A percentile compares a stretch with the other conserved stretches of the same genome.
These are phyloP conservation scores for Coemansia sp. DNA, from an alignment of 192 early-diverging fungal species.

Conservation along the genomic window DNA sequence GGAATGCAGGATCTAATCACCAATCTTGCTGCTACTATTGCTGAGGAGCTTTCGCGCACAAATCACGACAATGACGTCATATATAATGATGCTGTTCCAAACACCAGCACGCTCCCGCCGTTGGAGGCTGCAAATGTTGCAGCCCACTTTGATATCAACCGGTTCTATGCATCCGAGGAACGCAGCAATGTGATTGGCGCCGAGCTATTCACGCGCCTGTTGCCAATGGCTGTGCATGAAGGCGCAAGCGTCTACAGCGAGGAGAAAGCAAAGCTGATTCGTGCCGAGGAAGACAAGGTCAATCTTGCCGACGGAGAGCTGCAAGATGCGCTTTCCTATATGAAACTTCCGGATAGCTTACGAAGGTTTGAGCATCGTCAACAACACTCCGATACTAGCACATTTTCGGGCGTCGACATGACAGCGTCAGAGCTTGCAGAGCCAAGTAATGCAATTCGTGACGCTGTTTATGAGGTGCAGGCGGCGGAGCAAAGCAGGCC, in stretches of 20 bases:
- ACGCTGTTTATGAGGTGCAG: slow-evolving; percentile 62
- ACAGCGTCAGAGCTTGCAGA: slow-evolving; percentile 57
- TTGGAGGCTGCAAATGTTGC: slow-evolving; percentile 61
- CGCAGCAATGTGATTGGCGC: slow-evolving; percentile 79
- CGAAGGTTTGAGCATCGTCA: slow-evolving; percentile 72
- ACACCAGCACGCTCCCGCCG: slow-evolving; percentile 70
- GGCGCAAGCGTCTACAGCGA: slow-evolving; percentile 92
- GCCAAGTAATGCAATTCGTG: slow-evolving; percentile 60
- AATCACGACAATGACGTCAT: slow-evolving; percentile 95
- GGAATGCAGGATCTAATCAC: slow-evolving; percentile 76
- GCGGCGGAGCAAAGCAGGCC: slow-evolving; percentile 56
- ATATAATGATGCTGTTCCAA: slow-evolving; percentile 86
- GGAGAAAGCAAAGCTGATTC: slow-evolving; percentile 91
- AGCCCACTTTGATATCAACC: slow-evolving; percentile 76
- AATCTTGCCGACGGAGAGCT: slow-evolving; percentile 84
- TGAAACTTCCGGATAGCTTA: slow-evolving; percentile 80
- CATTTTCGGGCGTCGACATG: slow-evolving; percentile 10
- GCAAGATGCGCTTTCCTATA: slow-evolving; percentile 76
- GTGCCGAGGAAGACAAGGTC: slow-evolving; percentile 74
- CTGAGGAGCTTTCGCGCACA: slow-evolving; percentile 67
- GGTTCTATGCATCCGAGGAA: slow-evolving; percentile 69
- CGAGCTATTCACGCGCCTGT: slow-evolving; percentile 84
- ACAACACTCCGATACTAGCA: slow-evolving; percentile 22
- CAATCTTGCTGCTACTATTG: slow-evolving; percentile 60
- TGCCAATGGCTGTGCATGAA: slow-evolving; percentile 94